phyloP scores from a whole-genome alignment of 225 moss, liverwort and hornwort species.

The Physcomitrellopsis africana region DNA sequence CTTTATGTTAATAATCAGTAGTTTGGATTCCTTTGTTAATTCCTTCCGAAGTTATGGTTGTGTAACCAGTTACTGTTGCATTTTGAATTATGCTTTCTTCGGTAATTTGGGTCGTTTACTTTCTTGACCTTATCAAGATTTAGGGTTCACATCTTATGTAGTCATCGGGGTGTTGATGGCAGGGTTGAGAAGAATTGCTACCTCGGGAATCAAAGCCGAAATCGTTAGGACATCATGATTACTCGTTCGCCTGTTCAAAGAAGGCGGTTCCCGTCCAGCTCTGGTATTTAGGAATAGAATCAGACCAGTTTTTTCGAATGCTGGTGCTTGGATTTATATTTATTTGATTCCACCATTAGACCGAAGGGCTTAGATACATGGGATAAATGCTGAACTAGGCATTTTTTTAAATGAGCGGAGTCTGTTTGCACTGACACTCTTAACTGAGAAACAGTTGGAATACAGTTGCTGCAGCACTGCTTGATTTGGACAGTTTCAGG shows the following conservation, averaged over 20 bases:
- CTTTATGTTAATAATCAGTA: too few species aligned
- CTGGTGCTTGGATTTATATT: not conserved
- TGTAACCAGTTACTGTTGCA: not conserved
- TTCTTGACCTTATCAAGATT: not conserved
- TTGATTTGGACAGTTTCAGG: not conserved
- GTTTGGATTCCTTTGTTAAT: not conserved
- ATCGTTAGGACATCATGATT: constrained; percentile 37
- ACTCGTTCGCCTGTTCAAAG: constrained; percentile 52
- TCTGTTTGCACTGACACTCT: not conserved
- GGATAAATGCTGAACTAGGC: not conserved
- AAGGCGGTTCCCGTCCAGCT: constrained; percentile 28
- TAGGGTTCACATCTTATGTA: constrained; percentile 25
- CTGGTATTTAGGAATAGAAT: constrained; percentile 38
- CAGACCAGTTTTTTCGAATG: not conserved
- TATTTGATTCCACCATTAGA: not conserved
- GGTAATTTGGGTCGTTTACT: not conserved
- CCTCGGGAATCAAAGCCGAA: constrained; percentile 24
- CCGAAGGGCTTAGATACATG: not conserved
- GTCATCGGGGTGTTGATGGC: constrained; percentile 43
- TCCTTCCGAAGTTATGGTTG: not conserved
- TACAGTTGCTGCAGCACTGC: constrained; percentile 13
- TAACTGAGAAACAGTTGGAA: not conserved
- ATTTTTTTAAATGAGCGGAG: not conserved
- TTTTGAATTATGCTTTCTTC: not conserved
- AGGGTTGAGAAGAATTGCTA: constrained; percentile 39